Evolutionary conservation across 257 asterid species (phyloP), one percentile per base, ranked within the genome.

Genomic region (Catharanthus roseus): DNA sequence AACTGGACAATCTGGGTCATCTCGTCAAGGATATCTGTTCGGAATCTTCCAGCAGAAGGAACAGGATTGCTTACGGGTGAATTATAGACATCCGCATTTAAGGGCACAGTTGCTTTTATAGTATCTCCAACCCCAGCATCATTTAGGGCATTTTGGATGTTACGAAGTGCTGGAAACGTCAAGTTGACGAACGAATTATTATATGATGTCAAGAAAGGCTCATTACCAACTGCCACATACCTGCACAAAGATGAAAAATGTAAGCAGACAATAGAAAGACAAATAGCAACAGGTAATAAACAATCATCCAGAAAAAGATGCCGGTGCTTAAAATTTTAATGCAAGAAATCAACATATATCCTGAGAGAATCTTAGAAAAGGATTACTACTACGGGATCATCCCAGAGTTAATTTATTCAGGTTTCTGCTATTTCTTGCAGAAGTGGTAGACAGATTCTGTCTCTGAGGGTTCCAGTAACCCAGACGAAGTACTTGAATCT

Each of bases 161-260:
- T 83, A 51, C 61, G 75, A 13, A 83, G 81, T 10, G 86, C 86
- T 23, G 86, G 86, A 53, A 83, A 83, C 16, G 84, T 82, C 41
- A 31, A 11, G 75, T 82, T 82, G 5, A 82, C 3, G 70, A 82
- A 80, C 12, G 86, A 82, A 66, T 75, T 75, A 75, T 80, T 82
- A 76, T 82, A 82, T 6, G 78, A 57, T 53, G 78, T 73, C 42
- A 82, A 75, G 42, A 82, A 82, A 63, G 86, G 86, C 70, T 82
- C 86, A 63, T 80, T 82, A 68, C 86, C 86, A 72, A 82, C 86
- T 28, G 84, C 86, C 4, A 82, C 86, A 65, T 74, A 82, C 70
- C 86, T 82, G 76, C 64, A 72, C 23, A 66, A 68, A 31, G 26
- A 51, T 44, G 16, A 65, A 38, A 7, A 36, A 23, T 3, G 5